Base-by-base conservation (phyloP, 2,329 filamentous ascomycete genomes). In the Camillea tinctor region DNA sequence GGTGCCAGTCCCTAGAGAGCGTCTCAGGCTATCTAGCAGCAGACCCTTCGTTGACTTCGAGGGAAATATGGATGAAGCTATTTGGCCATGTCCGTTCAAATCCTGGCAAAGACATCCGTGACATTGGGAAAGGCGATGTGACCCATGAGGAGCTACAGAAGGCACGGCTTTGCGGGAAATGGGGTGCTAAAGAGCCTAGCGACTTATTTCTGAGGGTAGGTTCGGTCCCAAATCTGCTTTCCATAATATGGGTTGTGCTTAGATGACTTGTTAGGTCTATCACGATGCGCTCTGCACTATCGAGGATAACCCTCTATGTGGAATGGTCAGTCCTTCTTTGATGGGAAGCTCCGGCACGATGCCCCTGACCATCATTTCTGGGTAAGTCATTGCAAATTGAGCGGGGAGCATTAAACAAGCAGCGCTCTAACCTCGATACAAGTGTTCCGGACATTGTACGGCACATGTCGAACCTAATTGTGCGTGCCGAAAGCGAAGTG, bases 391-490 rank as follows among this genome's bases (percentile, higher is more conserved):
- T 62, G n/a, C 23, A 20, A 55, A 19, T 5, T 3, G 21, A 51
- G 40, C 44, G 11, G 15, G n/a, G n/a, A 15, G 24, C 13, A n/a
- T 44, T n/a, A 15, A 15, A 5, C 13, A 44, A n/a, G 36, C 11
- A n/a, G 11, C 36, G 2, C 5, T 44, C 36, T 44, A n/a, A 44
- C 17, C n/a, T 44, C 36, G 36, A 15, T 2, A 7, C 49, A 80
- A 70, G 80, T 1, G 76, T 91, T 21, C 86, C 88, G 0, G 90
- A 93, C 70, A 85, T 93, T 24, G 85, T 85, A 61, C 81, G 89
- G 1, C 90, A 93, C 72, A 89, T 91, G 76, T 86, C 89, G 1
- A 93, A 93, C 66, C 78, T 91, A 20, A 93, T 94, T 36, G 89
- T 83, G 2, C 81, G 87, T 3, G 91, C 91, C 0, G 81, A 91